These are phyloP conservation scores for Biscogniauxia mediterranea DNA, from an alignment of 2,329 filamentous ascomycete genomes.

Conservation along the genomic window DNA sequence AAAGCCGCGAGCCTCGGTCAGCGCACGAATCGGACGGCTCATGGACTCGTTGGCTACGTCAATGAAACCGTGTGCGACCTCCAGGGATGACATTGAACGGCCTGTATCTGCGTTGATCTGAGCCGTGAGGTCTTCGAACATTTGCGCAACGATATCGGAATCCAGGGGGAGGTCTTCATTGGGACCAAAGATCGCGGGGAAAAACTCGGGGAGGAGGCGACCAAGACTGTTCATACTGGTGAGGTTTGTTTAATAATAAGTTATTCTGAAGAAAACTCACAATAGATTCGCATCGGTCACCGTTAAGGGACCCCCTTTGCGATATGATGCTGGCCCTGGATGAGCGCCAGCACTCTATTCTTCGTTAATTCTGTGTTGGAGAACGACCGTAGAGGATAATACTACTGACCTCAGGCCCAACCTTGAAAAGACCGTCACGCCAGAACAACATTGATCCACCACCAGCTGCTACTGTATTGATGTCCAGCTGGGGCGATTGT, in stretches of 20 bases:
- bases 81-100: conserved; percentile 31
- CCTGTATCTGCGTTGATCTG: conserved; percentile 40
- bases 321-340: conserved; percentile 70
- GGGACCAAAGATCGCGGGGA: conserved; percentile 72
- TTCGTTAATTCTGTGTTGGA: neutral
- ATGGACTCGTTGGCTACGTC: conserved; percentile 76
- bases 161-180: conserved; percentile 59
- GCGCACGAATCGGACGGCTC: conserved; percentile 65
- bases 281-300: conserved; percentile 72
- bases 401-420: conserved; percentile 57
- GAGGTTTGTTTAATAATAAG: neutral
- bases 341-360: conserved; percentile 62
- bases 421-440: conserved; percentile 70
- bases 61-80: conserved; percentile 68
- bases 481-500: conserved; percentile 76
- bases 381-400: no score
- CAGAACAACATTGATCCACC: conserved; percentile 72
- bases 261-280: neutral
- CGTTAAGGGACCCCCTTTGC: conserved; percentile 69
- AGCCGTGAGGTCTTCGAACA: conserved; percentile 41
- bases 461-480: conserved; percentile 77
- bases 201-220: conserved; percentile 60
- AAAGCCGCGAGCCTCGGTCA: conserved; percentile 10
- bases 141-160: conserved; percentile 37
- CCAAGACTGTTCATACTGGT: conserved; percentile 44